Evolutionary conservation across 768 basidiomycete species (phyloP), one percentile per base, ranked within the genome.

Genomic region (Boletellus ananas): DNA sequence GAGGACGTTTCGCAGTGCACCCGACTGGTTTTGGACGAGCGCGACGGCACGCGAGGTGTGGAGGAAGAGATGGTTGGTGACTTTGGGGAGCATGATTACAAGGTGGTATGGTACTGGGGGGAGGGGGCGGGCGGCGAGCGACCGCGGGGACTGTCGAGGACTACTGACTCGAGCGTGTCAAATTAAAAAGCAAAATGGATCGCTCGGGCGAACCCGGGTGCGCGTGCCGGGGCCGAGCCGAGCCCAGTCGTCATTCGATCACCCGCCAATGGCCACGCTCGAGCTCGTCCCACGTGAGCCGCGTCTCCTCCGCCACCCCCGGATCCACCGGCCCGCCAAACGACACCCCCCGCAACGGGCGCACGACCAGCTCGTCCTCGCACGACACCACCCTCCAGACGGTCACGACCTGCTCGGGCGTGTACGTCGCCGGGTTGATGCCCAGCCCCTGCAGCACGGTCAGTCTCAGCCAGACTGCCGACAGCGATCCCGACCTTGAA

Each of bases 11-110:
- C 88, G 74, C 64, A 90, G 73, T 0, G 86, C 79, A 5, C 77
- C 71, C 5, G 76, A 76, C 65, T 87, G 87, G 54, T 83, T 82
- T 58, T 90, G 87, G 49, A 86, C 84, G 42, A 83, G 80, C 0
- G 85, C 81, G 41, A 83, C 89, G 14, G 85, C 87, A 61, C 89
- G 84, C 13, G 84, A 78, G 0, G 86, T 87, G 56, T 84, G 83
- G 53, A 90, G 80, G 31, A 92, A 70, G 45, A 92, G 74, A 44
- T 85, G 81, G n/a, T 83, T 85, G 27, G 87, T 84, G 71, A 87
- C 84, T 69, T 90, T 89, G 44, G 90, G 89, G 62, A 93, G 72
- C 90, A 92, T 92, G 18, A 58, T 60, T 44, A 50, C 43, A 42
- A 35, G 34, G 10, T 46, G 34, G 11, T 50, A 47, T 7, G 14